These are phyloP conservation scores for Ramaria sp. DNA, from an alignment of 768 basidiomycete genomes.

Conservation along the genomic window DNA sequence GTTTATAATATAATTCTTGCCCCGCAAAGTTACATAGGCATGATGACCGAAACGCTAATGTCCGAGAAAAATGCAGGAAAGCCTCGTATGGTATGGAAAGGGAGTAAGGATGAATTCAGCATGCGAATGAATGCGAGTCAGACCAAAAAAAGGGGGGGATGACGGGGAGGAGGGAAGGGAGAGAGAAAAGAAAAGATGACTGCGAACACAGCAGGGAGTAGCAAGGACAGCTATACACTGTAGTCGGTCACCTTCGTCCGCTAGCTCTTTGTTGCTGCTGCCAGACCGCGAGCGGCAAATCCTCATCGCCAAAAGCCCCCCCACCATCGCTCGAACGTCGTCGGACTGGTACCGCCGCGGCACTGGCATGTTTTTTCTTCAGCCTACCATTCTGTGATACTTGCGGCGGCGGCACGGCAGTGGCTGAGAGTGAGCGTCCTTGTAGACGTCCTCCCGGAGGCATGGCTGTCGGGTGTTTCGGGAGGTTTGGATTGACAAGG, in stretches of 20 bases:
- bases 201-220: too few relatives aligned
- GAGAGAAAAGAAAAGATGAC: too few relatives aligned
- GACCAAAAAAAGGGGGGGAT: background rate
- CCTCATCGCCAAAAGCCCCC: slow-evolving; percentile 53
- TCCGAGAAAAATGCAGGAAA: background rate
- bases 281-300: slow-evolving; percentile 69
- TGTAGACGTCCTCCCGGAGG: slow-evolving; percentile 27
- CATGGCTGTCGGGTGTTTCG: slow-evolving; percentile 3
- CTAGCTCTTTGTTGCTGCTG: slow-evolving; percentile 44
- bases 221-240: background rate
- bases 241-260: background rate
- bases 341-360: slow-evolving; percentile 29
- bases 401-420: slow-evolving; percentile 29
- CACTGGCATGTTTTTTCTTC: slow-evolving; percentile 50
- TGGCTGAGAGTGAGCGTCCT: slow-evolving; percentile 64
- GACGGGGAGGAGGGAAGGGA: too few relatives aligned
- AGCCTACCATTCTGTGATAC: slow-evolving; percentile 37
- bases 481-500: slow-evolving; percentile 15
- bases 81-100: background rate
- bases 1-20: background rate
- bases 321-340: slow-evolving; percentile 26
- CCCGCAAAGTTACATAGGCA: background rate
- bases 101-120: background rate
- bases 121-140: background rate
- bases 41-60: background rate